These are phyloP conservation scores for Fagopyrum esculentum DNA, from an alignment of 148 eudicot genomes.

Conservation along the genomic window DNA sequence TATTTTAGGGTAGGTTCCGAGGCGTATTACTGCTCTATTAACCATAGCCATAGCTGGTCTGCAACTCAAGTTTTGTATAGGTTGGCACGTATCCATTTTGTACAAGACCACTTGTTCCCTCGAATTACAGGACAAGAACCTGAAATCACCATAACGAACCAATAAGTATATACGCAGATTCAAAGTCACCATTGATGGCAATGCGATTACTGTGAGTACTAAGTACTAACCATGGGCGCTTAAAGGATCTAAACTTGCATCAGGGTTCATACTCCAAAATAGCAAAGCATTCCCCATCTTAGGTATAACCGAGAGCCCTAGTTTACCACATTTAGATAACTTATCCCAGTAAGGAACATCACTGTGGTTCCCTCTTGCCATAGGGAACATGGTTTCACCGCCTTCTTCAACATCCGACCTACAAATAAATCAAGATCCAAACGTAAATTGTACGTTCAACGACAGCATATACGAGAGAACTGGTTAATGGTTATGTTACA, in stretches of 20 bases:
- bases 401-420: neutral
- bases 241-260: neutral
- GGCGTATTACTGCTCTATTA: too few species aligned
- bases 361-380: neutral
- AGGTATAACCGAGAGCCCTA: neutral
- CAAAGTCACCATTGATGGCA: neutral
- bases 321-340: neutral
- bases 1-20: too few species aligned
- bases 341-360: neutral
- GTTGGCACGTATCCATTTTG: neutral
- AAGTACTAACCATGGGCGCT: neutral
- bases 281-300: neutral
- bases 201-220: neutral
- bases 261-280: neutral
- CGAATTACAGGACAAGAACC: neutral
- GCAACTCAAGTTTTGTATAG: neutral
- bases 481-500: conserved; percentile 18
- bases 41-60: too few species aligned
- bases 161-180: neutral
- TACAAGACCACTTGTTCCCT: neutral
- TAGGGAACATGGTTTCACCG: neutral
- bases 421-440: neutral
- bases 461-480: too few species aligned
- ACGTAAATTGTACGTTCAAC: too few species aligned
- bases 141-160: neutral